Conservation (phyloP, 1,139 yeast species). For the Geotrichum restrictum region DNA sequence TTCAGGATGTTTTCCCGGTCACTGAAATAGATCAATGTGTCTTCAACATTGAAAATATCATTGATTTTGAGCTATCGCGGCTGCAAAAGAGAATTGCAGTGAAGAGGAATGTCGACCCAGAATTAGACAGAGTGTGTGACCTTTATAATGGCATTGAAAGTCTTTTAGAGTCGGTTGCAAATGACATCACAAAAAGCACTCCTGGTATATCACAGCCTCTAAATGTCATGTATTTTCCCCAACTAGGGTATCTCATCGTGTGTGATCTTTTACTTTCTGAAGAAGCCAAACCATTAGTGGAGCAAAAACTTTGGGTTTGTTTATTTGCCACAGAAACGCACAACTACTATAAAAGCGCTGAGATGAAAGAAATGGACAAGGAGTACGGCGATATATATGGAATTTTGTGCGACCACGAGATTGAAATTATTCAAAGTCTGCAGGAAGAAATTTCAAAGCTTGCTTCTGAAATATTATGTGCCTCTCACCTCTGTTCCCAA, state of each 20-base stretch:
- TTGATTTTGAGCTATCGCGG: slow-evolving; percentile 41
- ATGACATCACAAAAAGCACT: slow-evolving; percentile 23
- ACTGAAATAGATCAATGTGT: slow-evolving; percentile 22
- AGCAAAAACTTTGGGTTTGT: slow-evolving; percentile 37
- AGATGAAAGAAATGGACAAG: slow-evolving; percentile 38
- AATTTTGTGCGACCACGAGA: slow-evolving; percentile 40
- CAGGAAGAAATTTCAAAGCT: slow-evolving; percentile 35
- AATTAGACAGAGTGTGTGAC: slow-evolving; percentile 37
- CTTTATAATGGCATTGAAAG: slow-evolving; percentile 42
- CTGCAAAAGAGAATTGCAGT: slow-evolving; percentile 38
- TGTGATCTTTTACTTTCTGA: slow-evolving; percentile 16
- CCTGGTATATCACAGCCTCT: slow-evolving; percentile 25
- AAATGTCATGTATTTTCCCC: slow-evolving; percentile 46
- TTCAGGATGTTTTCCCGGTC: slow-evolving; percentile 20
- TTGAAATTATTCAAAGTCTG: slow-evolving; percentile 42
- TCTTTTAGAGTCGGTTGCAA: slow-evolving; percentile 35
- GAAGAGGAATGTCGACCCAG: slow-evolving; percentile 34
- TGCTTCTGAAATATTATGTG: slow-evolving; percentile 24
- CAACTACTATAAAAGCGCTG: slow-evolving; percentile 40
- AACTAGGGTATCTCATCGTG: slow-evolving; percentile 43
- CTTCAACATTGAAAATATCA: slow-evolving; percentile 26
- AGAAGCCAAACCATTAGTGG: slow-evolving; percentile 22
- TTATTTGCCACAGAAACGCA: slow-evolving; percentile 42
- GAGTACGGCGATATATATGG: slow-evolving; percentile 45
- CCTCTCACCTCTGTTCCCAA: slow-evolving; percentile 35